Conservation (phyloP, 768 basidiomycete species). For the Phaeotremella fagi region DNA sequence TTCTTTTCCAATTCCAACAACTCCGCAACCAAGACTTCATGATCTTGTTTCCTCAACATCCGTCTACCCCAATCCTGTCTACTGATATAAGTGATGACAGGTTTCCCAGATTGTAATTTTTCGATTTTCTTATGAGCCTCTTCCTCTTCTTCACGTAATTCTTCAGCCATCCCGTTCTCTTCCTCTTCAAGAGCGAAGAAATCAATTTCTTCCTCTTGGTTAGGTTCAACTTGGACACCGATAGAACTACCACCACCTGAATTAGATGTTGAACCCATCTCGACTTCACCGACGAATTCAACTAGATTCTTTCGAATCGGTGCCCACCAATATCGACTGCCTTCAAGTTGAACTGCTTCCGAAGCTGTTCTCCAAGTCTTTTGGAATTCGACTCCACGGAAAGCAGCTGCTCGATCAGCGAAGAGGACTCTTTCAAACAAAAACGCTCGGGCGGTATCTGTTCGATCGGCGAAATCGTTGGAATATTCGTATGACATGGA, state of each 20-base stretch:
- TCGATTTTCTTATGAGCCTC: conserved; percentile 41
- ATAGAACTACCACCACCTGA: conserved; percentile 19
- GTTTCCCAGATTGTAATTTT: conserved; percentile 50
- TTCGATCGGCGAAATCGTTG: conserved; percentile 78
- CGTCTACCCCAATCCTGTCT: conserved; percentile 83
- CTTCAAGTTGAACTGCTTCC: conserved; percentile 68
- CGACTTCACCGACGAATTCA: conserved; percentile 58
- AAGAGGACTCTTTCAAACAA: conserved; percentile 83
- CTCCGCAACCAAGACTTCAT: conserved; percentile 71
- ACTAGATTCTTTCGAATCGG: conserved; percentile 66
- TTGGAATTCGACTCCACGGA: conserved; percentile 62
- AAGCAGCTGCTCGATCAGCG: conserved; percentile 79
- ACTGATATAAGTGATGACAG: conserved; percentile 89
- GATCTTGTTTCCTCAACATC: conserved; percentile 69
- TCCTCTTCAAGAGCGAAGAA: conserved; percentile 32
- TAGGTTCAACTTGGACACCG: conserved; percentile 17
- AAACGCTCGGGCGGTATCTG: conserved; percentile 62
- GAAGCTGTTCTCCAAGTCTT: conserved; percentile 72
- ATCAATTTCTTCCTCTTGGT: conserved; percentile 19
- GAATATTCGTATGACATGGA: conserved; percentile 72
- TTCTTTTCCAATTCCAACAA: conserved; percentile 63
- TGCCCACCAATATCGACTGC: conserved; percentile 78
- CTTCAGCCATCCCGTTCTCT: conserved; percentile 43
- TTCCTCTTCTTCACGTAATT: conserved; percentile 30
- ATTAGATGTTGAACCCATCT: conserved; percentile 13